Conservation (phyloP, 371 early-diverging fungal genomes). For the Lichtheimia ornata region DNA sequence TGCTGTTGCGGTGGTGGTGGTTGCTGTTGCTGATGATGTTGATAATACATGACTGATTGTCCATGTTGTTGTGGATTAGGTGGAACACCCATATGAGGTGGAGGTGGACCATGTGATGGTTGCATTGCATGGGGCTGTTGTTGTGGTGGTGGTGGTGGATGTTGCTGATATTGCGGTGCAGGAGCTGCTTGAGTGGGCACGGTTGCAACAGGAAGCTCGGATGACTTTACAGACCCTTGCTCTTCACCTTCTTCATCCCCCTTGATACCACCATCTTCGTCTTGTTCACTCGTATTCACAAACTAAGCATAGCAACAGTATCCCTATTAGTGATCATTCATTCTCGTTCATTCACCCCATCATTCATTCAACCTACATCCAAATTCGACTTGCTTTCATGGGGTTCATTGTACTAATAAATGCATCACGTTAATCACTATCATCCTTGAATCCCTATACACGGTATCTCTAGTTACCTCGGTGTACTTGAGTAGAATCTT, state of each 20-base stretch:
- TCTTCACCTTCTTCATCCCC: constrained; percentile 14
- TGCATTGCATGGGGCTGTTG: constrained; percentile 18
- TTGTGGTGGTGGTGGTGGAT: constrained; percentile 22
- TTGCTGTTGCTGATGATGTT: constrained; percentile 19
- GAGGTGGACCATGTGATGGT: constrained; percentile 25
- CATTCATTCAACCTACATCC: constrained; percentile 27
- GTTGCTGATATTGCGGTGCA: constrained; percentile 9
- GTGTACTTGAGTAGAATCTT: constrained; percentile 91
- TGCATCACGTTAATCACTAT: not conserved
- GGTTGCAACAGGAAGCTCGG: constrained; percentile 18
- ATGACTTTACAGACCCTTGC: constrained; percentile 1
- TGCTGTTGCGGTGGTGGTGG: constrained; percentile 16
- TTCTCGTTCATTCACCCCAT: not conserved
- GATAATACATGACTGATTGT: constrained; percentile 17
- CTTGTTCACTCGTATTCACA: constrained; percentile 15
- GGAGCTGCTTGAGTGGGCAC: constrained; percentile 14
- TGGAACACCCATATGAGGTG: constrained; percentile 5
- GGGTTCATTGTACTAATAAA: constrained; percentile 35
- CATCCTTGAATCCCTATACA: not conserved
- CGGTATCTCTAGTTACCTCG: constrained; percentile 52
- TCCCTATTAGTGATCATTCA: no score
- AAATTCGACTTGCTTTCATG: constrained; percentile 46
- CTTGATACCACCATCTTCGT: constrained; percentile 13
- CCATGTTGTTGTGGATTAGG: constrained; percentile 6
- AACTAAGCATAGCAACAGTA: constrained; percentile 13